Percentiles rank a stretch among this genome's conserved stretches.
Evolutionary conservation across 495 filamentous ascomycete genomes (phyloP).

Genomic region (Choiromyces venosus): DNA sequence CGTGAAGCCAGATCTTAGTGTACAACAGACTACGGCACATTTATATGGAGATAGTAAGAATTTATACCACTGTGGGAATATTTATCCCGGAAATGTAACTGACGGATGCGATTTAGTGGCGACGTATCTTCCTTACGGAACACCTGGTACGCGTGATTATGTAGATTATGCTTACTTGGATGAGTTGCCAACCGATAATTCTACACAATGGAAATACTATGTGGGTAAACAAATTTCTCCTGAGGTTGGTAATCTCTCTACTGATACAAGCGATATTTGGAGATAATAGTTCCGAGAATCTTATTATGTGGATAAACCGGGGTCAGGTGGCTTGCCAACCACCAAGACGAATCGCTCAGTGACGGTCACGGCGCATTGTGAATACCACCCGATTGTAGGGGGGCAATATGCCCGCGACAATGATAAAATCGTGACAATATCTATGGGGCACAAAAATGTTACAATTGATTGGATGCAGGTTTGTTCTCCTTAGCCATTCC

Average conservation of each 20-base stretch:
- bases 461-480: slow-evolving; percentile 30
- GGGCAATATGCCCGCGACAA: slow-evolving; percentile 9
- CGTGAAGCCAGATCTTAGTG: neutral
- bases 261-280: neutral
- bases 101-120: neutral
- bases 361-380: slow-evolving; percentile 8
- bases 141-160: neutral
- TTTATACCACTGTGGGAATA: neutral
- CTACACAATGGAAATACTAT: slow-evolving; percentile 13
- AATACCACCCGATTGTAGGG: slow-evolving; percentile 10
- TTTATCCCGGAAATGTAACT: neutral
- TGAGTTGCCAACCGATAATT: neutral
- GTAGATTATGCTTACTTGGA: neutral
- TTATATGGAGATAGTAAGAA: slow-evolving; percentile 23
- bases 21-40: slow-evolving; percentile 28
- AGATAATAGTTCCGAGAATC: slow-evolving; percentile 17
- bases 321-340: neutral
- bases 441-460: neutral
- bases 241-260: slow-evolving; percentile 1
- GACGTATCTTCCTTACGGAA: neutral
- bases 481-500: neutral
- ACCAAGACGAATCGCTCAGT: slow-evolving; percentile 20
- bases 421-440: neutral
- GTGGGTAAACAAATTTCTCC: slow-evolving; percentile 6
- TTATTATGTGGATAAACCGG: neutral